phyloP scores from a whole-genome alignment of 306 rosid genomes.

The Pterocarpus santalinus region DNA sequence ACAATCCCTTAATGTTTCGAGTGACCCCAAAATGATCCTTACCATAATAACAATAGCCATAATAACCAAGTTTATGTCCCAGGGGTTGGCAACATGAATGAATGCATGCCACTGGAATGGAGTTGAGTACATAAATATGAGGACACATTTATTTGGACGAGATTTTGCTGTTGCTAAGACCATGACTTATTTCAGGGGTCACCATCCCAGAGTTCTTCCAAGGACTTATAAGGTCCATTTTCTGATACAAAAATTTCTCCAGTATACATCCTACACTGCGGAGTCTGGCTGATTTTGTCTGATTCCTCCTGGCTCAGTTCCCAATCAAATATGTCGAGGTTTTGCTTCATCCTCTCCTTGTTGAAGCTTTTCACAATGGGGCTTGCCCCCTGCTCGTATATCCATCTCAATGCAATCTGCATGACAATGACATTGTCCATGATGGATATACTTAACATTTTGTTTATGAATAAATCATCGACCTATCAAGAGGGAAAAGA shows the following conservation, averaged over 20 bases:
- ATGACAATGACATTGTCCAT: not conserved
- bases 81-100: too few relatives aligned
- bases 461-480: not conserved
- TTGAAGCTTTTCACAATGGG: slow-evolving; percentile 55
- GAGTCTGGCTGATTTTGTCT: slow-evolving; percentile 49
- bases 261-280: slow-evolving; percentile 41
- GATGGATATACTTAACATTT: not conserved
- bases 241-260: slow-evolving; percentile 44
- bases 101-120: too few relatives aligned
- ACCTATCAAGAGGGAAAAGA: too few relatives aligned
- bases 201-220: slow-evolving; percentile 58
- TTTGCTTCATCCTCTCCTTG: slow-evolving; percentile 63
- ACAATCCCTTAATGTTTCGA: too few relatives aligned
- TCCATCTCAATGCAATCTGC: slow-evolving; percentile 51
- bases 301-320: slow-evolving; percentile 35
- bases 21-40: too few relatives aligned
- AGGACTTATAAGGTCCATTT: slow-evolving; percentile 52
- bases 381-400: slow-evolving; percentile 43
- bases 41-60: too few relatives aligned
- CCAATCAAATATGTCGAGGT: slow-evolving; percentile 54
- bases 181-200: slow-evolving; percentile 23
- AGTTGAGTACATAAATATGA: too few relatives aligned
- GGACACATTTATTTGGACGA: not conserved
- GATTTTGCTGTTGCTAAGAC: not conserved
- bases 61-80: too few relatives aligned